Evolutionary conservation across 352 stramenopile species (phyloP), one percentile per base, ranked within the genome.

Genomic region (Globisporangium recalcitrans): DNA sequence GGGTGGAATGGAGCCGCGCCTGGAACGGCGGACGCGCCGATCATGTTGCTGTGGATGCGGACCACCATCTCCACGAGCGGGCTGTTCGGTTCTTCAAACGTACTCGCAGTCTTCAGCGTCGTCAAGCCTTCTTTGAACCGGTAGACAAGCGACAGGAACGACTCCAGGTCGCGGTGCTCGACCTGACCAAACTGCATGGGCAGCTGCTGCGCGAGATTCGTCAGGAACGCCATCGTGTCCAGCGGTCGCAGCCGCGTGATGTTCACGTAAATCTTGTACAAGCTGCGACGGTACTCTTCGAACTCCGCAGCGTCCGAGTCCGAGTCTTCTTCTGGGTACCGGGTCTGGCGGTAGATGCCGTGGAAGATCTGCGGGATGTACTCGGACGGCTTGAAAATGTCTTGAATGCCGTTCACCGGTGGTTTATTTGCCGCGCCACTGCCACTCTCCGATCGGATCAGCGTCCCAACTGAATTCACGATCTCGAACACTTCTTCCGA

Each of bases 191-290:
- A 77, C 60, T 89, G 79, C 24, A 60, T 46, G 1, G 80, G 70
- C 44, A 90, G 58, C 46, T 81, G 74, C 34, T 88, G 73, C 6
- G 80, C 73, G 40, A 92, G 52, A 22, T 81, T 90, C 11, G 71
- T 74, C 14, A 93, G 68, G 71, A 88, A 93, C 21, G 60, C 62
- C 53, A 94, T 70, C 26, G 84, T 88, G 32, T 90, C 76, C 38
- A 88, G 67, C 29, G 87, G 78, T 34, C 84, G 74, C 53, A 89
- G 70, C 1, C 85, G 85, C 40, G 85, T 85, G 54, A 93, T 86
- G 64, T 96, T 93, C 49, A 96, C 80, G 63, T 90, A 96, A 60
- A 96, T 92, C 52, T 90, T 91, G 71, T 88, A 91, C 22, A 93
- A 66, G 57, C 84, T 90, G 51, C 79, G 80, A 27, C 85, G 80